Conservation (phyloP, 1,139 yeast genomes). For the Blastobotrys buckinghamii region DNA sequence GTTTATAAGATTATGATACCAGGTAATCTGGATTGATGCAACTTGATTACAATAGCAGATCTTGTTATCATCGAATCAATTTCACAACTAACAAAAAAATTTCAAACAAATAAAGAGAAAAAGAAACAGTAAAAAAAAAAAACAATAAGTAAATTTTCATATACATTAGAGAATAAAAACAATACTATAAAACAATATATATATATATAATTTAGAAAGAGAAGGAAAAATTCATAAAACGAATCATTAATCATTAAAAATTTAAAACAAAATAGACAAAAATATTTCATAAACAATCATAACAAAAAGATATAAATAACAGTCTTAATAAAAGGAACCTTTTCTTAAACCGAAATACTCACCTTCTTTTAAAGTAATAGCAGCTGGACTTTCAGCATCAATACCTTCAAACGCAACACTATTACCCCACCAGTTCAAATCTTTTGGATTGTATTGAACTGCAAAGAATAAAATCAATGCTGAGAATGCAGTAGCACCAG, state of each 20-base stretch:
- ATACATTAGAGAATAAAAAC: too few relatives aligned
- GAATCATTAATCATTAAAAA: neutral
- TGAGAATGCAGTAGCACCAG: conserved; percentile 43
- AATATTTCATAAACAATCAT: neutral
- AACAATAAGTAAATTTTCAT: too few relatives aligned
- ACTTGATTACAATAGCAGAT: too few relatives aligned
- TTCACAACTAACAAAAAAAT: too few relatives aligned
- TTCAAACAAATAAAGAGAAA: too few relatives aligned
- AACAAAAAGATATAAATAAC: neutral
- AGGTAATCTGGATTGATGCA: too few relatives aligned
- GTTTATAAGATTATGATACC: too few relatives aligned
- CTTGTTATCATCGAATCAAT: too few relatives aligned
- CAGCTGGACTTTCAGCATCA: conserved; percentile 34
- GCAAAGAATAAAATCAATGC: conserved; percentile 47
- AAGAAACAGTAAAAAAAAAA: too few relatives aligned
- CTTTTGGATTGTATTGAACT: conserved; percentile 41
- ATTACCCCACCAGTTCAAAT: conserved; percentile 56
- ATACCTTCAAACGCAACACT: conserved; percentile 38
- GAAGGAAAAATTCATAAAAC: neutral
- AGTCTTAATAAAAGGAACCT: conserved; percentile 7
- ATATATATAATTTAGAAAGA: too few relatives aligned
- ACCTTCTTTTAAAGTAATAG: conserved; percentile 18
- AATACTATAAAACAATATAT: too few relatives aligned
- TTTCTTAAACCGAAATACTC: conserved; percentile 11
- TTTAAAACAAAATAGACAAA: neutral